These are phyloP conservation scores for Apiotrichum montevideense DNA, from an alignment of 1,284 basidiomycete species.

Conservation along the genomic window DNA sequence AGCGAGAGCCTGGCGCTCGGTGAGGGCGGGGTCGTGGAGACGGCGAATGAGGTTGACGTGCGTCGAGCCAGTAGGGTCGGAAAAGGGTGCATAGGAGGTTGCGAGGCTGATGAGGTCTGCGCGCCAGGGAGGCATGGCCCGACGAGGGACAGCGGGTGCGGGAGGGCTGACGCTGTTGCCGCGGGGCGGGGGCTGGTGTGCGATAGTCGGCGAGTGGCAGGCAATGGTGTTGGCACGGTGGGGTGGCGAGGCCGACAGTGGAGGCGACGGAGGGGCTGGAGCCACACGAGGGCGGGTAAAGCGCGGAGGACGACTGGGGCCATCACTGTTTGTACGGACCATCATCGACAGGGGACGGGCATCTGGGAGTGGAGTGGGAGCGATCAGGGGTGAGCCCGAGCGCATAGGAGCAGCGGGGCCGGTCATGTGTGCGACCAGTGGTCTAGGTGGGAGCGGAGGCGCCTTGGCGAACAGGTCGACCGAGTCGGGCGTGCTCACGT, in stretches of 20 bases:
- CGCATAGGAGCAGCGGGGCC: too few species aligned
- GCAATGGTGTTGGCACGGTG: neutral
- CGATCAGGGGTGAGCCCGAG: too few species aligned
- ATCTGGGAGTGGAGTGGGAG: neutral
- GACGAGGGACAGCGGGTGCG: neutral
- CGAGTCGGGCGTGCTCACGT: neutral
- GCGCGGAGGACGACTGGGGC: neutral
- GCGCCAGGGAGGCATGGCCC: conserved; percentile 6
- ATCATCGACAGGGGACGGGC: neutral
- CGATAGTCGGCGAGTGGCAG: neutral
- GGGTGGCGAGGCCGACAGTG: neutral
- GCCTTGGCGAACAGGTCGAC: neutral
- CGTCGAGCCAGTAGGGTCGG: neutral
- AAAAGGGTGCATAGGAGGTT: neutral
- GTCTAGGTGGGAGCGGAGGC: too few species aligned
- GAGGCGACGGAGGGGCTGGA: neutral
- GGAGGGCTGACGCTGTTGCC: neutral
- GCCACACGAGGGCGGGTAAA: neutral
- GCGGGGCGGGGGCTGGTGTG: neutral
- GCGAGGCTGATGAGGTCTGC: conserved; percentile 7
- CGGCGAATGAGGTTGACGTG: conserved; percentile 2
- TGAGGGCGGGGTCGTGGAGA: conserved; percentile 6
- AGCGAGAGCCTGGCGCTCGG: conserved; percentile 10
- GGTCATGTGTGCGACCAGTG: too few species aligned
- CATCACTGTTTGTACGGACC: neutral